Evolutionary conservation across 306 rosid genomes (phyloP).

Genomic region (Rosa chinensis): DNA sequence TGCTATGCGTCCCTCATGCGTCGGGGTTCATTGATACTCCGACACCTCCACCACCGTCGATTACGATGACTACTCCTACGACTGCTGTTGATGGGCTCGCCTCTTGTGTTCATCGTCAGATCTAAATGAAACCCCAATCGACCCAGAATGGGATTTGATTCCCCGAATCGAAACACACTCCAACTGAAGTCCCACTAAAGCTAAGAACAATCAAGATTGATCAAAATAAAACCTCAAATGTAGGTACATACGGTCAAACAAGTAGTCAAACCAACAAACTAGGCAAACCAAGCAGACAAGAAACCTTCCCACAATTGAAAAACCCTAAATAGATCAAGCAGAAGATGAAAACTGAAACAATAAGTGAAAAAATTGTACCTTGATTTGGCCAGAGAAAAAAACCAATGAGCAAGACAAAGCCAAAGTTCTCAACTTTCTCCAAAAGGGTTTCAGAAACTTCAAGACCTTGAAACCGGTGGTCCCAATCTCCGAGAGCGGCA

Average conservation of each 20-base stretch:
- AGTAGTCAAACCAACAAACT: constrained; percentile 3
- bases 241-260: constrained; percentile 15
- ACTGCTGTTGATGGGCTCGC: too few relatives aligned
- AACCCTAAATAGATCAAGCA: constrained; percentile 30
- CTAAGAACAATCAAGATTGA: background rate
- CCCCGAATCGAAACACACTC: background rate
- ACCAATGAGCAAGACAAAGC: background rate
- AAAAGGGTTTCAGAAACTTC: background rate
- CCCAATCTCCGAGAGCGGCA: too few relatives aligned
- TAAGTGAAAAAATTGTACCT: constrained; percentile 19
- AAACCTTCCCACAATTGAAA: background rate
- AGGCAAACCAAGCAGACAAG: background rate
- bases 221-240: constrained; percentile 6
- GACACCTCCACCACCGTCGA: too few relatives aligned
- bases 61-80: too few relatives aligned
- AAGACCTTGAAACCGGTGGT: background rate
- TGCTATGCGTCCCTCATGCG: too few relatives aligned
- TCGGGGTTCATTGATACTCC: too few relatives aligned
- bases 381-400: background rate
- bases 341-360: constrained; percentile 1
- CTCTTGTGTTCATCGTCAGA: too few relatives aligned
- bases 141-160: background rate
- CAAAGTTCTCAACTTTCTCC: constrained; percentile 8
- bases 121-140: too few relatives aligned
- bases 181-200: background rate